These are phyloP conservation scores for Coemansia sp. DNA, from an alignment of 192 early-diverging fungal genomes.

Conservation along the genomic window DNA sequence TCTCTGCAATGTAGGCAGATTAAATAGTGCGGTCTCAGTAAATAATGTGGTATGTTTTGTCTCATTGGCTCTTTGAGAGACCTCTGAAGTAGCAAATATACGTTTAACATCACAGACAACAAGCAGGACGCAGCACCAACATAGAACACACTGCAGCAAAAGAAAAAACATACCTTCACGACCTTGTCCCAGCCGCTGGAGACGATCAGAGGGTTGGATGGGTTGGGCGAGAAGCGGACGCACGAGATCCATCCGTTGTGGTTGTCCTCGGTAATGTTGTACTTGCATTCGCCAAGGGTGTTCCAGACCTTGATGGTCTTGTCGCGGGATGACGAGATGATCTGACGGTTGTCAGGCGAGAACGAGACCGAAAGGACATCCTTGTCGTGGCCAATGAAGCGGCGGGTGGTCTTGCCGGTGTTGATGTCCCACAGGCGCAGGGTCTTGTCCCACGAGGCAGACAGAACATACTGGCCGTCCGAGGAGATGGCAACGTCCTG, in stretches of 20 bases:
- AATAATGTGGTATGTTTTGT: constrained; percentile 54
- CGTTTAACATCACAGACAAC: constrained; percentile 42
- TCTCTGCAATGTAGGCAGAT: neutral
- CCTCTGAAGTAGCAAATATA: constrained; percentile 84
- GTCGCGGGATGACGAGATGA: constrained; percentile 97
- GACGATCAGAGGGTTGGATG: constrained; percentile 95
- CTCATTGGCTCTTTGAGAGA: constrained; percentile 58
- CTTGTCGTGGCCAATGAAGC: constrained; percentile 95
- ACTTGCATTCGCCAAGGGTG: constrained; percentile 99
- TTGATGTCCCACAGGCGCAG: constrained; percentile 99
- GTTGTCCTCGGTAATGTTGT: constrained; percentile 93
- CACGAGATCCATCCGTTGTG: constrained; percentile 99
- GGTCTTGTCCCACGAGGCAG: constrained; percentile 99
- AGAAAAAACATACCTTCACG: constrained; percentile 82
- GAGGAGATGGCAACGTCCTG: constrained; percentile 98
- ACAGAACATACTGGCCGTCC: constrained; percentile 98
- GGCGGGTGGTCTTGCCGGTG: constrained; percentile 92
- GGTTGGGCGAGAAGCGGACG: constrained; percentile 99
- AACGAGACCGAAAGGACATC: constrained; percentile 99
- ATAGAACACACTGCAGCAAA: neutral
- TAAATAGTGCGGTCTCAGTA: constrained; percentile 32
- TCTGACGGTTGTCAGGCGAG: constrained; percentile 99
- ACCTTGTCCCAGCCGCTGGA: constrained; percentile 99
- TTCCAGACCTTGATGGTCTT: constrained; percentile 99
- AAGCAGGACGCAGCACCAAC: constrained; percentile 1